A percentile compares a stretch with the other conserved stretches of the same genome.
Evolutionary conservation across 2,329 filamentous ascomycete species (phyloP).

Genomic region (Fusarium sp.): DNA sequence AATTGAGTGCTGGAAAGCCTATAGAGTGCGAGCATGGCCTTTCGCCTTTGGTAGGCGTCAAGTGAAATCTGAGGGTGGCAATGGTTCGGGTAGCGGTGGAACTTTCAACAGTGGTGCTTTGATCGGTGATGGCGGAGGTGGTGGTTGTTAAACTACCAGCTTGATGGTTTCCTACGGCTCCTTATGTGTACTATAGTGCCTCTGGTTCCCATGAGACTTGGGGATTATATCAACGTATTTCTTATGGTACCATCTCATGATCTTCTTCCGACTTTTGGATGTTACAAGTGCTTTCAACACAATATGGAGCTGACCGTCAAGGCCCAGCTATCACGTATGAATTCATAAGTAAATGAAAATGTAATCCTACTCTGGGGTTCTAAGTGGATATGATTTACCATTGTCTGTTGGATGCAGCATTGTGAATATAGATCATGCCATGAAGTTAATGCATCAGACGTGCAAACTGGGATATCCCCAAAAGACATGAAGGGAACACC

Average conservation of each 20-base stretch:
- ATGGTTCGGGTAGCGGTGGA: neutral
- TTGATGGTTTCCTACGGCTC: neutral
- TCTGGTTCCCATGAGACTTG: no score
- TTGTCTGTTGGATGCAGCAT: neutral
- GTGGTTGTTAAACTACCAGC: neutral
- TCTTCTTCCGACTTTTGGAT: constrained; percentile 47
- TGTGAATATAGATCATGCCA: neutral
- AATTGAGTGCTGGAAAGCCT: no score
- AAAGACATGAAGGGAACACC: neutral
- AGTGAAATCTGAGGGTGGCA: neutral
- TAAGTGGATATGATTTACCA: neutral
- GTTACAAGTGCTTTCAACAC: constrained; percentile 47
- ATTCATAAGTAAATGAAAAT: neutral
- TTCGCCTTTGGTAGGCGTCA: neutral
- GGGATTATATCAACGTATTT: neutral
- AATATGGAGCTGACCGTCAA: neutral
- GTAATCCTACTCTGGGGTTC: neutral
- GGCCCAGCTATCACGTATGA: neutral
- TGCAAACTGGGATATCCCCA: neutral
- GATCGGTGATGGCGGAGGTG: neutral
- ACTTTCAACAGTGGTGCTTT: neutral
- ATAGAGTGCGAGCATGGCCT: no score
- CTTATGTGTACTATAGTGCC: neutral
- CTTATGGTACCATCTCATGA: neutral
- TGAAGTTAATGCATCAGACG: neutral